Percentiles rank a stretch among this genome's conserved stretches.
These are phyloP conservation scores for Alternaria postmessia DNA, from an alignment of 2,329 filamentous ascomycete genomes.

Conservation along the genomic window DNA sequence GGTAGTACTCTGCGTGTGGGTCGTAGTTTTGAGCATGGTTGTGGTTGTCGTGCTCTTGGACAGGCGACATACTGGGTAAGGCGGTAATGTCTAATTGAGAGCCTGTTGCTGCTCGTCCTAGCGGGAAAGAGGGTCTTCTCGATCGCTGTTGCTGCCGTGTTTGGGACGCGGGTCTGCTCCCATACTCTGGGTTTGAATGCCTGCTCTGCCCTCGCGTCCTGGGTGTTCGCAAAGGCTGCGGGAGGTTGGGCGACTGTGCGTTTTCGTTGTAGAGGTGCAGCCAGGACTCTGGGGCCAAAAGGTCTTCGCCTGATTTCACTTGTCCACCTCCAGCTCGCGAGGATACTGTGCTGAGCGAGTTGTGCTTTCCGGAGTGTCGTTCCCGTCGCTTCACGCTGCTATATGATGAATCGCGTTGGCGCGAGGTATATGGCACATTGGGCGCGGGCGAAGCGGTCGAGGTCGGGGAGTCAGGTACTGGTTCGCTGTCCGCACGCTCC, in stretches of 20 bases:
- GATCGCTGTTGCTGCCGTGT: slow-evolving; percentile 15
- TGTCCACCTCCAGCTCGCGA: slow-evolving; percentile 5
- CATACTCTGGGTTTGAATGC: slow-evolving; percentile 11
- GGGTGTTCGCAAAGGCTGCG: slow-evolving; percentile 5
- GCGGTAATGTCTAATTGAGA: slow-evolving; percentile 40
- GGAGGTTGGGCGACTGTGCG: slow-evolving; percentile 13
- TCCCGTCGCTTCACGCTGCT: slow-evolving; percentile 10
- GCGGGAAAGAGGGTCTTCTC: slow-evolving; percentile 15
- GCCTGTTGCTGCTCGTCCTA: slow-evolving; percentile 16
- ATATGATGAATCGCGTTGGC: neutral
- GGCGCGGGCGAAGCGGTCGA: slow-evolving; percentile 27
- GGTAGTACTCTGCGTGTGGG: slow-evolving; percentile 17
- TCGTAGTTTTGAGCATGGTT: neutral
- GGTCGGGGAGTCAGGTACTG: slow-evolving; percentile 4
- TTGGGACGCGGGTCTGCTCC: slow-evolving; percentile 10
- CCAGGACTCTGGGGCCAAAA: slow-evolving; percentile 15
- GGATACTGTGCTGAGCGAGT: slow-evolving; percentile 9
- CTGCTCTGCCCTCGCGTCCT: slow-evolving; percentile 13
- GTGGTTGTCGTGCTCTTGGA: slow-evolving; percentile 2
- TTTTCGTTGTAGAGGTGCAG: slow-evolving; percentile 15
- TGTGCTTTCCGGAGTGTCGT: slow-evolving; percentile 1
- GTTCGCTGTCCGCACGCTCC: slow-evolving; percentile 25
- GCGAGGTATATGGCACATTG: slow-evolving; percentile 21
- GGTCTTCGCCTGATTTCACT: slow-evolving; percentile 11
- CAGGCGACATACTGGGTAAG: slow-evolving; percentile 32